Conservation (phyloP, 202 grass and related monocot genomes). For the Alloteropsis angusta region DNA sequence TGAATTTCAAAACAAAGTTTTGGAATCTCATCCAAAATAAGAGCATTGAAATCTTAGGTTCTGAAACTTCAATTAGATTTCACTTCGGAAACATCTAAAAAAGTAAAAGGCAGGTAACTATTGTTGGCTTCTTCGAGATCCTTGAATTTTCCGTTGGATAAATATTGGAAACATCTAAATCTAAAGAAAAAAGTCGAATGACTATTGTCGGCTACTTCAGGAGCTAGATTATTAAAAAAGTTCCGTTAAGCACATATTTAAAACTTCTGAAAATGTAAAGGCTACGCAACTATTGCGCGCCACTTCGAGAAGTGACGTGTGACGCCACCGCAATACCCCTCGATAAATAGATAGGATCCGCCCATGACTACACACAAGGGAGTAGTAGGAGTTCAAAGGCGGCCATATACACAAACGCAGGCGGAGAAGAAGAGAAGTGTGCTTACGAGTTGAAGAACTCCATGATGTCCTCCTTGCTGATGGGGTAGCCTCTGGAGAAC, state of each 20-base stretch:
- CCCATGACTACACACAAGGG: not conserved
- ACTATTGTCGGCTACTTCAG: not conserved
- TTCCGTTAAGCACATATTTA: not conserved
- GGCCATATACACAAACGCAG: not conserved
- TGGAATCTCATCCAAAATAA: no score
- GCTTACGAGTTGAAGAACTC: constrained; percentile 57
- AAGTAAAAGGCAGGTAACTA: not conserved
- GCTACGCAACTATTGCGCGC: not conserved
- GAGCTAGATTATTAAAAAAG: not conserved
- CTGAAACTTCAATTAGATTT: not conserved
- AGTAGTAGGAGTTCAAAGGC: not conserved
- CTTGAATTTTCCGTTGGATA: not conserved
- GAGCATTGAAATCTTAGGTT: no score
- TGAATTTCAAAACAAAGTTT: no score
- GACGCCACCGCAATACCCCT: not conserved
- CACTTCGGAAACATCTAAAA: not conserved
- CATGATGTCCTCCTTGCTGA: constrained; percentile 39
- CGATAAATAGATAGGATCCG: not conserved
- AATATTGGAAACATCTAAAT: not conserved
- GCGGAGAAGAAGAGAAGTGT: not conserved
- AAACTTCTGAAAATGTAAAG: not conserved
- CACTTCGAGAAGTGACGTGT: not conserved
- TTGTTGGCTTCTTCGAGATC: not conserved
- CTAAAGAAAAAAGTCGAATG: not conserved
- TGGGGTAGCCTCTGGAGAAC: constrained; percentile 60